Base-by-base conservation (phyloP, 2,329 filamentous ascomycete genomes). In the Dendrostoma leiphaemia region DNA sequence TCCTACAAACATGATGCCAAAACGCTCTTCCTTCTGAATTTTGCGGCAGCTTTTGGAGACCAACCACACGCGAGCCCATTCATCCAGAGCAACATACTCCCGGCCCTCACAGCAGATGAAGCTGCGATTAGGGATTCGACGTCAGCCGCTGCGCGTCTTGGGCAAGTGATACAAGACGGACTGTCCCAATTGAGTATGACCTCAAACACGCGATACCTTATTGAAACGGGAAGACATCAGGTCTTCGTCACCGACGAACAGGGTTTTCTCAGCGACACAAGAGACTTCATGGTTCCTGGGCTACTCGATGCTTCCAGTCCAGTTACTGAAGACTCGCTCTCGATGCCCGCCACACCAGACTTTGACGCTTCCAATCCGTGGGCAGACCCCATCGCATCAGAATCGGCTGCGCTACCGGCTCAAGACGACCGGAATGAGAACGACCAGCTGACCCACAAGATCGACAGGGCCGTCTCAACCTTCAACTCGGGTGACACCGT, bases 21-120 rank as follows among this genome's bases (percentile, higher is more conserved):
- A 15, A 31, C 32, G n/a, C n/a, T 40, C 0, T 56, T 53, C 24
- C 44, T 56, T 29, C 31, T 41, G 21, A 56, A 53, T 12, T 40
- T 53, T 10, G 26, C 34, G 7, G 29, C 44, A 15, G 37, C 54
- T 10, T 56, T 53, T 34, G 17, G 6, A n/a, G 29, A 56, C 6
- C 49, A 49, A 10, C 37, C 49, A 19, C 29, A 40, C 28, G 23
- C 53, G 7, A 34, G 15, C 13, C 24, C 29, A 13, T 49, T 48
- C 12, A 29, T 37, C 13, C 49, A 21, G 5, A 3, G 29, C 19
- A 4, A 45, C 9, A 21, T 56, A 21, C 19, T 28, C 3, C 37
- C 51, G 29, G 29, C 24, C 9, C 21, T 49, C 10, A 12, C 8
- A 7, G 29, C 32, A n/a, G 32, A 15, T 17, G 23, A 15, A 5